phyloP scores from a whole-genome alignment of 345 rosid species.

The Citrus mangshanensis region DNA sequence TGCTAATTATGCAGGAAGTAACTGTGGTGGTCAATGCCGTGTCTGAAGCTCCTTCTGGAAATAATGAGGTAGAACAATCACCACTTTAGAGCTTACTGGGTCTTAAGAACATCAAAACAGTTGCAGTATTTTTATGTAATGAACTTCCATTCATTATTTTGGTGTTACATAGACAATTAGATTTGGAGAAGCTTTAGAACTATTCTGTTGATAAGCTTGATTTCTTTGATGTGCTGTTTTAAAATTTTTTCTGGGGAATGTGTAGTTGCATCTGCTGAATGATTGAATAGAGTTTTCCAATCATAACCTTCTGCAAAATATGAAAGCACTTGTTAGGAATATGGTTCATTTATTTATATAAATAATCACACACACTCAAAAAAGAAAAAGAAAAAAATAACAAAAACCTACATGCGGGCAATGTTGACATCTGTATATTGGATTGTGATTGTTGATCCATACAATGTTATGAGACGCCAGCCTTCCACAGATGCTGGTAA shows the following conservation, averaged over 20 bases:
- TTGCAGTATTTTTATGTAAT: not conserved
- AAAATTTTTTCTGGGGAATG: not conserved
- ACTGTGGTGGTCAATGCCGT: slow-evolving; percentile 40
- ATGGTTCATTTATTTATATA: not conserved
- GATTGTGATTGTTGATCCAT: not conserved
- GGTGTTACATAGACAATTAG: not conserved
- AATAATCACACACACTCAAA: not conserved
- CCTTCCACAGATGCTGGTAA: not conserved
- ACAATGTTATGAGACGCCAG: not conserved
- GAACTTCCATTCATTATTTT: not conserved
- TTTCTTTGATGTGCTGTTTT: not conserved
- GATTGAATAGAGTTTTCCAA: not conserved
- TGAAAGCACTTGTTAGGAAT: not conserved
- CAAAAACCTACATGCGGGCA: not conserved
- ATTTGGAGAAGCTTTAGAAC: not conserved
- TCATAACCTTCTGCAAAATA: not conserved
- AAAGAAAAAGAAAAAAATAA: not conserved
- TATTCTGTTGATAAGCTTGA: not conserved
- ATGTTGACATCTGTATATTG: not conserved
- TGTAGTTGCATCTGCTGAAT: not conserved
- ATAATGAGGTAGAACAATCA: slow-evolving; percentile 46
- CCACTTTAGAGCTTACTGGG: not conserved
- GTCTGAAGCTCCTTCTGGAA: slow-evolving; percentile 34
- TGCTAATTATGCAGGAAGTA: slow-evolving; percentile 53
- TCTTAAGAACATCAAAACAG: not conserved